phyloP scores from a whole-genome alignment of 2,329 filamentous ascomycete genomes.

The Colletotrichum sp. region DNA sequence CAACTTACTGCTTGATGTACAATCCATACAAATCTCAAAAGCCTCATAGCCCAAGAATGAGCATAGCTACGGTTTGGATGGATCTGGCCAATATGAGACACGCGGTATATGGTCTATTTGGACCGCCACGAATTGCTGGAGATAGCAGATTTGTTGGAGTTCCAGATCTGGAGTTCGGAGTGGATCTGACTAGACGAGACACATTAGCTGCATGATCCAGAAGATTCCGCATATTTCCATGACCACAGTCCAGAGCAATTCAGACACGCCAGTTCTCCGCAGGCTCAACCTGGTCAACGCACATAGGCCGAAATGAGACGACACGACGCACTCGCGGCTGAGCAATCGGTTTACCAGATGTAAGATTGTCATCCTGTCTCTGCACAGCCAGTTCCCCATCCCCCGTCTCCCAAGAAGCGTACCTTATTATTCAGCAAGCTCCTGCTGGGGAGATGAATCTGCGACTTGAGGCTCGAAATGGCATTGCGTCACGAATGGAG shows the following conservation, averaged over 20 bases:
- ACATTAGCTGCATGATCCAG: background rate
- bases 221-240: slow-evolving; percentile 15
- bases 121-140: background rate
- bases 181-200: slow-evolving; percentile 2
- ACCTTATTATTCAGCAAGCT: background rate
- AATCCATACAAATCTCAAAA: background rate
- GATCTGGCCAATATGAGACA: background rate
- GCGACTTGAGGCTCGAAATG: background rate
- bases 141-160: background rate
- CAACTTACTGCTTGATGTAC: background rate
- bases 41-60: background rate
- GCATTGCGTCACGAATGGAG: background rate
- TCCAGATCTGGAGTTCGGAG: background rate
- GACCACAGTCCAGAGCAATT: slow-evolving; percentile 2
- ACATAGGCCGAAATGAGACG: background rate
- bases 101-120: background rate
- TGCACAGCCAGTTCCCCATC: background rate
- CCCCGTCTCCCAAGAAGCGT: background rate
- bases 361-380: slow-evolving; percentile 14
- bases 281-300: slow-evolving; percentile 22
- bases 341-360: slow-evolving; percentile 24
- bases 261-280: slow-evolving; percentile 22
- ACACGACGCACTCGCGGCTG: slow-evolving; percentile 19
- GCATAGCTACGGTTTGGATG: background rate
- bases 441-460: background rate